Base-by-base conservation (phyloP, 2,329 filamentous ascomycete genomes). In the Trichoderma koningiopsis region DNA sequence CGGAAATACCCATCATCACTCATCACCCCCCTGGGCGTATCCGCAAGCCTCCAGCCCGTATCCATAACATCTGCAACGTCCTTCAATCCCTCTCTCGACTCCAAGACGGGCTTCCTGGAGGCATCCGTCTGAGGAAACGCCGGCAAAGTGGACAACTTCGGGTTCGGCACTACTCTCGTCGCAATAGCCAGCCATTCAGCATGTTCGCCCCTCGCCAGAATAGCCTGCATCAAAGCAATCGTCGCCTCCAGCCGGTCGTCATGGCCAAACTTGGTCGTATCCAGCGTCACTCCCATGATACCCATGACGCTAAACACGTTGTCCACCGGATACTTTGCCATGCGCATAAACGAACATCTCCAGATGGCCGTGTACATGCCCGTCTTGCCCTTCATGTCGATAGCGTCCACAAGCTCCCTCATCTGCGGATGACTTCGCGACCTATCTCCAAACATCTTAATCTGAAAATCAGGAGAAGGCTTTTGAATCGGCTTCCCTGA, bases 361-460 rank as follows among this genome's bases (percentile, higher is more conserved):
- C 64, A 67, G 10, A 67, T 67, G 3, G 64, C 64, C 1, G 64
- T 67, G n/a, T 27, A 59, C 64, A 67, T 67, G 55, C 64, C 64
- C 13, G 40, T 7, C 16, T 49, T 67, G 29, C 40, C 64, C 31
- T 67, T 67, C 64, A 59, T 67, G 55, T 59, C 64, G 16, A 67
- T 59, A 7, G 64, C 64, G 24, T 67, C 55, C 13, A 59, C 40
- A 10, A 67, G 43, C 11, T 67, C 64, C 29, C 55, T 58, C 7
- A 67, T 57, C 3, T 29, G 40, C 1, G 64, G 55, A 8, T 29
- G 29, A n/a, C 58, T 43, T 16, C 55, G 40, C 11, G n/a, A 19
- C 37, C 14, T 22, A n/a, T 67, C 53, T 7, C 64, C 64, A 37
- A 67, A 67, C 16, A 67, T 6, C 29, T 6, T 11, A 16, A 67